A percentile compares a stretch with the other conserved stretches of the same genome.
These are phyloP conservation scores for Arctostaphylos glauca DNA, from an alignment of 148 eudicot species.

Conservation along the genomic window DNA sequence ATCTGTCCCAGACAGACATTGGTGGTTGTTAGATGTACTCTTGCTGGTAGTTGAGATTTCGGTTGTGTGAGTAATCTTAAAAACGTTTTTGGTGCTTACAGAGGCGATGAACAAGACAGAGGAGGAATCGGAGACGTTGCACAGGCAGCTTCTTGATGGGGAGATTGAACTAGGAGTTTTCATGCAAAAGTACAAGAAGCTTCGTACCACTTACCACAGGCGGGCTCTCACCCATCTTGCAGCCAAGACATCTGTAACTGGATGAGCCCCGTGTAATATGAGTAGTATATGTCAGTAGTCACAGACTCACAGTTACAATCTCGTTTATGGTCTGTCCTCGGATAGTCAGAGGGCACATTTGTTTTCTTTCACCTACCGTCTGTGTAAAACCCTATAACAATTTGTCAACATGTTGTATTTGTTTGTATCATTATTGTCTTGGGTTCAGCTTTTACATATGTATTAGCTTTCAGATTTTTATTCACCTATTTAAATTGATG, in stretches of 20 bases:
- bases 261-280: constrained; percentile 19
- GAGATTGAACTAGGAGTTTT: constrained; percentile 71
- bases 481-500: background rate
- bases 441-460: background rate
- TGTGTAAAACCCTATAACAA: background rate
- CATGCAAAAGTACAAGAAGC: constrained; percentile 80
- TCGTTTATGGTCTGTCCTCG: background rate
- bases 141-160: constrained; percentile 68
- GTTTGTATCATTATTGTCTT: background rate
- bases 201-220: constrained; percentile 62
- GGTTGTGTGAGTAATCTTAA: background rate
- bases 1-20: background rate
- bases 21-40: background rate
- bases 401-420: background rate
- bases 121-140: constrained; percentile 77
- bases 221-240: constrained; percentile 77
- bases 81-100: constrained; percentile 27
- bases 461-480: background rate
- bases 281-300: background rate
- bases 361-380: background rate
- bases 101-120: constrained; percentile 77
- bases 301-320: background rate
- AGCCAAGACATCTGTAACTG: constrained; percentile 58
- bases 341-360: background rate
- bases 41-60: background rate